phyloP scores from a whole-genome alignment of 164 flowering plant genomes.

The Nymphaea colorata region DNA sequence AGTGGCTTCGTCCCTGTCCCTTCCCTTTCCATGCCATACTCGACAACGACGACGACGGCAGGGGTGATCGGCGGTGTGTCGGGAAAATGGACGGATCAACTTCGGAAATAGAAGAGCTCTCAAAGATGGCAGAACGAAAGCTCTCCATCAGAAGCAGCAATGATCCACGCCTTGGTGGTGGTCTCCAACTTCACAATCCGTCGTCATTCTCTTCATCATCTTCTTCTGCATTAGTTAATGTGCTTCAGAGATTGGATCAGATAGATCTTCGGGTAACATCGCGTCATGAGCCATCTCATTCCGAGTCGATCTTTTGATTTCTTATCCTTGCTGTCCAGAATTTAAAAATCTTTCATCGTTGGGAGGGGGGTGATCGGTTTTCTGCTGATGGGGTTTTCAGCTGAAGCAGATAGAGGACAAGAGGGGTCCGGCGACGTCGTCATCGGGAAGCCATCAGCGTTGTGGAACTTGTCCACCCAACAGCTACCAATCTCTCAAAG shows the following conservation, averaged over 20 bases:
- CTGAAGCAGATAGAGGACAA: slow-evolving; percentile 9
- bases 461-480: neutral
- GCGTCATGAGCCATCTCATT: neutral
- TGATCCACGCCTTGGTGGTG: neutral
- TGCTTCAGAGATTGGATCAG: slow-evolving; percentile 5
- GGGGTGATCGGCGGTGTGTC: neutral
- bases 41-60: neutral
- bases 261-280: slow-evolving; percentile 1
- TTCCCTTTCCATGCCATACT: neutral
- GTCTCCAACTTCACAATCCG: neutral
- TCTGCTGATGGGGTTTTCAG: neutral
- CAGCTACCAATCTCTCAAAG: neutral
- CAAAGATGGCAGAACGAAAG: neutral
- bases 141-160: neutral
- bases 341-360: neutral
- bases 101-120: neutral
- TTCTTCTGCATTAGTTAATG: neutral
- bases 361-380: too few species aligned
- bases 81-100: neutral
- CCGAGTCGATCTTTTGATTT: neutral
- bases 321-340: neutral
- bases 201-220: neutral
- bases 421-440: neutral
- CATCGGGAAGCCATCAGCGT: neutral
- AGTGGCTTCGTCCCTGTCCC: neutral